phyloP scores from a whole-genome alignment of 1,284 basidiomycete genomes.

The Cryptococcus depauperatus region DNA sequence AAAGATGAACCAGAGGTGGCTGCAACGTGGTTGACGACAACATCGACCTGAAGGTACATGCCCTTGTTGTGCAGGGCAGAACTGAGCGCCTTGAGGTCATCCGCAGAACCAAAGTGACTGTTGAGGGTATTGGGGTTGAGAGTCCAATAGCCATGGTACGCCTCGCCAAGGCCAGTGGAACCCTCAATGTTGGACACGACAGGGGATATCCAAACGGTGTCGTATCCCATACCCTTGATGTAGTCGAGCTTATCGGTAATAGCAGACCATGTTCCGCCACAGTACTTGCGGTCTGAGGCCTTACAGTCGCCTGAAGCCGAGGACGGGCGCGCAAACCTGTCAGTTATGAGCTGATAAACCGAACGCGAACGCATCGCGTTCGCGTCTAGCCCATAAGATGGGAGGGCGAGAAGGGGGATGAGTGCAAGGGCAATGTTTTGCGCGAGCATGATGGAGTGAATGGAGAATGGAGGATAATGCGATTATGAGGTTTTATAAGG shows the following conservation, averaged over 20 bases:
- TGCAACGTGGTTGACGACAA: slow-evolving; percentile 37
- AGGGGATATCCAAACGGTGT: slow-evolving; percentile 44
- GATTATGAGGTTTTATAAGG: background rate
- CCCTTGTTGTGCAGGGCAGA: slow-evolving; percentile 43
- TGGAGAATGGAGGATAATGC: background rate
- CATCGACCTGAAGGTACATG: slow-evolving; percentile 51
- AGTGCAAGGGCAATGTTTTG: slow-evolving; percentile 8
- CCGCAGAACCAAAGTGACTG: slow-evolving; percentile 45
- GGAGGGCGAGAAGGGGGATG: slow-evolving; percentile 19
- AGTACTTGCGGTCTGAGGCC: slow-evolving; percentile 27
- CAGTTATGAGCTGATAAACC: slow-evolving; percentile 44
- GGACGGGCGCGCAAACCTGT: slow-evolving; percentile 37
- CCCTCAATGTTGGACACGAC: slow-evolving; percentile 40
- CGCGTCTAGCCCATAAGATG: slow-evolving; percentile 24
- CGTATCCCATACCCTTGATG: slow-evolving; percentile 45
- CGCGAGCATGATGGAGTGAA: slow-evolving; percentile 7
- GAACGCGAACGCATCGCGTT: slow-evolving; percentile 33
- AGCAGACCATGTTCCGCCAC: slow-evolving; percentile 40
- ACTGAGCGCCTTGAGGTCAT: slow-evolving; percentile 46
- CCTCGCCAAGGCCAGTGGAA: slow-evolving; percentile 27
- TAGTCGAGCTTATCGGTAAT: slow-evolving; percentile 38
- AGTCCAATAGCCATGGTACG: slow-evolving; percentile 45
- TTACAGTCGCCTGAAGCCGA: slow-evolving; percentile 23
- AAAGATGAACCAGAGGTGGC: slow-evolving; percentile 19
- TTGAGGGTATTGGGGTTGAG: slow-evolving; percentile 38